Evolutionary conservation across 2,329 filamentous ascomycete species (phyloP).

Genomic region (Verticillium klebahnii): DNA sequence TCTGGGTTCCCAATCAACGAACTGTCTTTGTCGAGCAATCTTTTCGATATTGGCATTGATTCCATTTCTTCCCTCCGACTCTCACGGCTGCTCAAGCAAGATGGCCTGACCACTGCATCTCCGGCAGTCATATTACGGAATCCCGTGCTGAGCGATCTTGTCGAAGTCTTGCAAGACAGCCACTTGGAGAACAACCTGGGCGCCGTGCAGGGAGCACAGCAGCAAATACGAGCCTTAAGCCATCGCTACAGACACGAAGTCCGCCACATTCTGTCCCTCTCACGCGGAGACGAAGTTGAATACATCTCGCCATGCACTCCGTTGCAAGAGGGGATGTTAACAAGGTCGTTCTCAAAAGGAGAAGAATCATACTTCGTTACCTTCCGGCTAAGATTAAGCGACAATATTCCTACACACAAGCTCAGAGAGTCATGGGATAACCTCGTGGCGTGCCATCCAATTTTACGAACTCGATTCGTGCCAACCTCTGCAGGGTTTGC

Average conservation of each 20-base stretch:
- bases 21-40: constrained; percentile 54
- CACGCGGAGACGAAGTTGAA: constrained; percentile 49
- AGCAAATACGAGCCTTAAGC: constrained; percentile 58
- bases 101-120: constrained; percentile 56
- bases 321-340: constrained; percentile 82
- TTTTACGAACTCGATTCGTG: constrained; percentile 70
- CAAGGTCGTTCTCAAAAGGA: constrained; percentile 55
- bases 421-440: constrained; percentile 55
- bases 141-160: constrained; percentile 44
- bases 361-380: constrained; percentile 69
- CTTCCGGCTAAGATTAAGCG: constrained; percentile 57
- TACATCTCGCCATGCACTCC: constrained; percentile 78
- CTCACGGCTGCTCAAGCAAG: constrained; percentile 56
- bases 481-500: constrained; percentile 70
- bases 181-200: constrained; percentile 10
- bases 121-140: constrained; percentile 66
- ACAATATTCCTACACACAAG: constrained; percentile 34
- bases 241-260: constrained; percentile 57
- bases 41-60: constrained; percentile 84
- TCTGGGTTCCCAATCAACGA: constrained; percentile 35
- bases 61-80: constrained; percentile 79
- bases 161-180: constrained; percentile 25
- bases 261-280: constrained; percentile 22
- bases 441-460: constrained; percentile 48
- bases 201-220: constrained; percentile 44